Conservation (phyloP, 2,329 filamentous ascomycete genomes). For the Penicillium sp. region DNA sequence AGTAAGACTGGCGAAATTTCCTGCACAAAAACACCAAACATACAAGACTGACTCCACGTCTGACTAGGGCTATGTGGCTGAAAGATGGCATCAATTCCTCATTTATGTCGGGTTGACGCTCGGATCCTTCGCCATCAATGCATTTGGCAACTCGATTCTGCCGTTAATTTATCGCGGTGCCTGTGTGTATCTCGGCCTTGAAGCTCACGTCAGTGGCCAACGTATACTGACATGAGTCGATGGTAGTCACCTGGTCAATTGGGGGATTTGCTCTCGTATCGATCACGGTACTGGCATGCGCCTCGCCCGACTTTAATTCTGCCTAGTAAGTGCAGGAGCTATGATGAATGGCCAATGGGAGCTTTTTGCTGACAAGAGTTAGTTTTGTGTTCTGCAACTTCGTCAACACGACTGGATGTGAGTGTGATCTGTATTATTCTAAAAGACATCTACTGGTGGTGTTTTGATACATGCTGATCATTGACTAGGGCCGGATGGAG, state of each 20-base stretch:
- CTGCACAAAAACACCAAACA: not conserved
- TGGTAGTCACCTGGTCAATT: slow-evolving; percentile 58
- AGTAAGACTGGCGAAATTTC: slow-evolving; percentile 11
- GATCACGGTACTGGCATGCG: slow-evolving; percentile 61
- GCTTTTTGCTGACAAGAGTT: not conserved
- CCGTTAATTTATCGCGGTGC: slow-evolving; percentile 62
- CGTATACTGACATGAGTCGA: slow-evolving; percentile 1
- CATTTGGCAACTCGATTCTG: slow-evolving; percentile 56
- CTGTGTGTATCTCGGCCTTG: slow-evolving; percentile 27
- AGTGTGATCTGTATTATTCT: not conserved
- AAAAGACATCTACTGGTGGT: not conserved
- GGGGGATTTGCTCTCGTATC: slow-evolving; percentile 62
- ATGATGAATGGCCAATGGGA: too few species aligned
- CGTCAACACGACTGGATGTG: slow-evolving; percentile 60
- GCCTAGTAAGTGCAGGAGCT: slow-evolving; percentile 43
- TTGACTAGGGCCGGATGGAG: slow-evolving; percentile 51
- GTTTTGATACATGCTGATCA: slow-evolving; percentile 7
- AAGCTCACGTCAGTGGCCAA: too few species aligned
- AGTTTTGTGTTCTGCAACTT: slow-evolving; percentile 55
- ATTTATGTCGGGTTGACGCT: slow-evolving; percentile 61
- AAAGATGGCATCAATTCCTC: slow-evolving; percentile 65
- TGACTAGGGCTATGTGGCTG: slow-evolving; percentile 43
- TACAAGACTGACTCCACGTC: not conserved
- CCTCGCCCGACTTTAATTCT: slow-evolving; percentile 59
- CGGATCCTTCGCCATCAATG: slow-evolving; percentile 58